These are phyloP conservation scores for Hanseniaspora valbyensis DNA, from an alignment of 805 yeast genomes.

Conservation along the genomic window DNA sequence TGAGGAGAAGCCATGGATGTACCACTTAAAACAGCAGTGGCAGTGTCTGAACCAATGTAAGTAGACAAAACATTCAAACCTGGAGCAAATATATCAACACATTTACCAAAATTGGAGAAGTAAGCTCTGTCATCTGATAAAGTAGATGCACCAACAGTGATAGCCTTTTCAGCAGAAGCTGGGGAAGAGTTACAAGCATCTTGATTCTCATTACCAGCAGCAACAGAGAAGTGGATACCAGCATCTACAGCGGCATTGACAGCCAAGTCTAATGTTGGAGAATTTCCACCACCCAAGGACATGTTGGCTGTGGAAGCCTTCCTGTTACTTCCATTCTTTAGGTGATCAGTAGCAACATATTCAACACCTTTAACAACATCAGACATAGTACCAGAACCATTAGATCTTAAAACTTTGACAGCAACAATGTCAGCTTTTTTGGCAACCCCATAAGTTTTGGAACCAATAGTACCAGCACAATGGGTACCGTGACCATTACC, in stretches of 20 bases:
- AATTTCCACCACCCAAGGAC: constrained; percentile 90
- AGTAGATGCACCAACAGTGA: constrained; percentile 93
- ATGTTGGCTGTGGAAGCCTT: constrained; percentile 84
- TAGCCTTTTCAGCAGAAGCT: constrained; percentile 70
- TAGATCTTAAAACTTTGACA: constrained; percentile 69
- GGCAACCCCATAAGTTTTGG: constrained; percentile 71
- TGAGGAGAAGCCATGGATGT: constrained; percentile 99
- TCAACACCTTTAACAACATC: constrained; percentile 79
- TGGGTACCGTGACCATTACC: constrained; percentile 95
- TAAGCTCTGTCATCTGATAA: constrained; percentile 81
- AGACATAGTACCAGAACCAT: constrained; percentile 75
- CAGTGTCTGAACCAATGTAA: constrained; percentile 62
- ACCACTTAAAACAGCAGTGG: constrained; percentile 80
- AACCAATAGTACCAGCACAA: constrained; percentile 92
- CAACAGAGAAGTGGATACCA: constrained; percentile 87
- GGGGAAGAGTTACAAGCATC: constrained; percentile 92
- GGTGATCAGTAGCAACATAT: constrained; percentile 66
- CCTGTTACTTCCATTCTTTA: constrained; percentile 42
- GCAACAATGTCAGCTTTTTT: constrained; percentile 70
- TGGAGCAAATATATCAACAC: constrained; percentile 95
- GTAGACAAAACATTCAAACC: constrained; percentile 83
- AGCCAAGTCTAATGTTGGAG: constrained; percentile 76
- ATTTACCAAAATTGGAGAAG: constrained; percentile 89
- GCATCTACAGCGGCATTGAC: constrained; percentile 81
- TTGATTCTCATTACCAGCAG: constrained; percentile 90